Evolutionary conservation across 306 rosid species (phyloP), one percentile per base, ranked within the genome.

Genomic region (Malus asiatica): DNA sequence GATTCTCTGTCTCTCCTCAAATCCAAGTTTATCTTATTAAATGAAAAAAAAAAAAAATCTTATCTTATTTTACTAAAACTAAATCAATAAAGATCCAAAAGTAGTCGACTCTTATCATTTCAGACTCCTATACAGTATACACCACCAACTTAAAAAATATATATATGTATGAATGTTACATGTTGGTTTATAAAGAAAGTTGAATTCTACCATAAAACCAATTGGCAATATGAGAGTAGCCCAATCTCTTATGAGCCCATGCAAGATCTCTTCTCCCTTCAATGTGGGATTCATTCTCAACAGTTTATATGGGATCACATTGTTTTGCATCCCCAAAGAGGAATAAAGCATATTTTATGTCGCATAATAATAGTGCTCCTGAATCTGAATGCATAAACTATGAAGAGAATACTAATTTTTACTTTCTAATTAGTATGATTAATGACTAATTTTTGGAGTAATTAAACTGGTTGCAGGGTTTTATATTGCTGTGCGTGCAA

Each of bases 401-500:
- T 53, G 42, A 69, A 51, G 57, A 18, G 19, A 51, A 13, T 51
- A 4, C 15, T 18, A 4, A 51, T 51, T 13, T 51, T 51, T 13
- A 6, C 57, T 51, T 40, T 40, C 11, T 51, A 51, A 51, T 51
- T 51, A 51, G 15, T 4, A 16, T 51, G 57, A 51, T 13, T 13
- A 51, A 42, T 57, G 27, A 7, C 16, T 30, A 29, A 63, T n/a
- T 30, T 30, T 25, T 75, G 55, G 25, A 30, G 45, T 65, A 38
- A 40, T 40, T 40, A 58, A 48, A 33, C 25, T 20, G 70, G 57
- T 32, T 6, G 61, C 74, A 89, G 93, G 93, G 93, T 72, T 85
- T 89, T 15, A 87, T 81, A 51, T 72, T 89, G 20, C 88, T 89
- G 3, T 74, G 84, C 1, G 66, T 87, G 38, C 93, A 89, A 82